These are phyloP conservation scores for Scleromitrula shiraiana DNA, from an alignment of 2,329 filamentous ascomycete genomes.

Conservation along the genomic window DNA sequence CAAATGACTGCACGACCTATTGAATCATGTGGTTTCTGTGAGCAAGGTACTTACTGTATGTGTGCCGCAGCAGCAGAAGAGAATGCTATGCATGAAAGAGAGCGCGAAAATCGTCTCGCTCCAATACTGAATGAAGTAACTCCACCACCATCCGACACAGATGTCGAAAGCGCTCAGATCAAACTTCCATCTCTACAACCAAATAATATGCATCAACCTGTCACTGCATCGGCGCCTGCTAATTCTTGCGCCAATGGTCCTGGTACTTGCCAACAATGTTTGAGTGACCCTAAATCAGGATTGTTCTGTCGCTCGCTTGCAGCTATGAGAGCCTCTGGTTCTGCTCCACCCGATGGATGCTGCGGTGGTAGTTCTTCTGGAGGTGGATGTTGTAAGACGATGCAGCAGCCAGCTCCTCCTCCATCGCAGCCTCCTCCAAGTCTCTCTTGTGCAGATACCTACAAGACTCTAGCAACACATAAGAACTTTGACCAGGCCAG, in stretches of 20 bases:
- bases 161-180: constrained; percentile 49
- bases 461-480: constrained; percentile 70
- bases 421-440: constrained; percentile 34
- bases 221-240: constrained; percentile 13
- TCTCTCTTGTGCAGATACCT: constrained; percentile 67
- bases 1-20: constrained; percentile 33
- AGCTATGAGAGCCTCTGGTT: constrained; percentile 39
- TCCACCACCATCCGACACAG: constrained; percentile 44
- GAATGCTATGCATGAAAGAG: constrained; percentile 27
- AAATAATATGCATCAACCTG: constrained; percentile 27
- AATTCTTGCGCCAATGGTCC: constrained; percentile 49
- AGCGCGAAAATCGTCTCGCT: constrained; percentile 30
- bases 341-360: constrained; percentile 43
- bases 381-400: constrained; percentile 54
- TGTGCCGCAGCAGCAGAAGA: constrained; percentile 55
- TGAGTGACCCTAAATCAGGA: constrained; percentile 68
- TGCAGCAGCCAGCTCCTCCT: constrained; percentile 22
- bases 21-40: constrained; percentile 75
- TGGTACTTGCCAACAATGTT: constrained; percentile 71
- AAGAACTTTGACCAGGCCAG: constrained; percentile 66
- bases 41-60: constrained; percentile 73
- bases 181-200: constrained; percentile 45
- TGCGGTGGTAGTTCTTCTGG: constrained; percentile 51
- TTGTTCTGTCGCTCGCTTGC: constrained; percentile 78
- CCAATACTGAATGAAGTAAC: constrained; percentile 42